Conservation (phyloP, 768 basidiomycete genomes). For the Tricholoma saponaceum region DNA sequence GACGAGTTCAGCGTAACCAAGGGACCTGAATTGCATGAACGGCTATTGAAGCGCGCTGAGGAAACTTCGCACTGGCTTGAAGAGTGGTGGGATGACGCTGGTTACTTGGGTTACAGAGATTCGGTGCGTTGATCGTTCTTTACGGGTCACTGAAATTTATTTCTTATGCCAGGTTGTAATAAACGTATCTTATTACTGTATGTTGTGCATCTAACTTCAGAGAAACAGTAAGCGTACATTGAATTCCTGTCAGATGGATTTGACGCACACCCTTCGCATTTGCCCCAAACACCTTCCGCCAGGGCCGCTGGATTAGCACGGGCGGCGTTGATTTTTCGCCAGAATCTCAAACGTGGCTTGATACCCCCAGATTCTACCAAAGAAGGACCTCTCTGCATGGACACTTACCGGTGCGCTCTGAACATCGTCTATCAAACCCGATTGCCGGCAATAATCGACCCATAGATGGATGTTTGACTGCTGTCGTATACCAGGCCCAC, state of each 20-base stretch:
- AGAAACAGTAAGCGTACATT: not conserved
- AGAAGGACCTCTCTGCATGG: slow-evolving; percentile 79
- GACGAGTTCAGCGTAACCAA: slow-evolving; percentile 52
- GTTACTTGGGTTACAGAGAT: slow-evolving; percentile 82
- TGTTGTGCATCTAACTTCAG: slow-evolving; percentile 11
- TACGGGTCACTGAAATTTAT: not conserved
- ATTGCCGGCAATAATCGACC: not conserved
- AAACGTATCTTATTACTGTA: slow-evolving; percentile 95
- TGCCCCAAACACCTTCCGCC: slow-evolving; percentile 51
- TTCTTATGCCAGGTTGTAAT: slow-evolving; percentile 55
- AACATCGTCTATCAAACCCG: not conserved
- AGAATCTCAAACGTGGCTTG: slow-evolving; percentile 61
- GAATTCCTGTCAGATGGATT: slow-evolving; percentile 64
- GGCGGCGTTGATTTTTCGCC: slow-evolving; percentile 70
- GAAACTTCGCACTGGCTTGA: slow-evolving; percentile 80
- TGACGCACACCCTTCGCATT: slow-evolving; percentile 56
- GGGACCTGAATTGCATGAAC: slow-evolving; percentile 57
- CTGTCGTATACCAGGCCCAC: slow-evolving; percentile 70
- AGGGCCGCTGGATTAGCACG: slow-evolving; percentile 73
- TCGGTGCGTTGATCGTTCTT: slow-evolving; percentile 44
- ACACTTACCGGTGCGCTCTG: slow-evolving; percentile 64
- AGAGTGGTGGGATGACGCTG: slow-evolving; percentile 91
- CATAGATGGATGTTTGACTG: slow-evolving; percentile 91
- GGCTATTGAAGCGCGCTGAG: slow-evolving; percentile 52
- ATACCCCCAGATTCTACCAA: slow-evolving; percentile 61